Conservation (phyloP, 2,329 filamentous ascomycete species). For the Hypoxylon sp. region DNA sequence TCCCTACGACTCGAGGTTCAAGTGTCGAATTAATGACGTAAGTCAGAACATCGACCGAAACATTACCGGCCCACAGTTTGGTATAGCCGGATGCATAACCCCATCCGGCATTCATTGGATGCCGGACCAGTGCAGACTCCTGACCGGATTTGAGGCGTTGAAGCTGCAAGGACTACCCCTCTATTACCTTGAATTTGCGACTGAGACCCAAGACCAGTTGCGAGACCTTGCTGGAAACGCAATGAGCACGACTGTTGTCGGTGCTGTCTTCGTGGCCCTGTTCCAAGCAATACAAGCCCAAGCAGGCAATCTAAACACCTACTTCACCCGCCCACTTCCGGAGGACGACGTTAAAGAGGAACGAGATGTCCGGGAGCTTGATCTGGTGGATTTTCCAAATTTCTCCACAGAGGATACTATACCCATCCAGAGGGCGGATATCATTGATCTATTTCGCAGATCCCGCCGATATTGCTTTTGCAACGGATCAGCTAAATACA, state of each 20-base stretch:
- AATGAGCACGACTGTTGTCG: conserved; percentile 82
- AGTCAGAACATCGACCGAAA: conserved; percentile 81
- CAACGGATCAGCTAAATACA: conserved; percentile 53
- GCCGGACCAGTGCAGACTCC: conserved; percentile 70
- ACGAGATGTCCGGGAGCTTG: background rate
- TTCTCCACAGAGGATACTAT: conserved; percentile 20
- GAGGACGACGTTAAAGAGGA: background rate
- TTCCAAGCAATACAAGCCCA: conserved; percentile 60
- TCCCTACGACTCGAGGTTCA: conserved; percentile 65
- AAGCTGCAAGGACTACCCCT: conserved; percentile 78
- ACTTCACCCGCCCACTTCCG: background rate
- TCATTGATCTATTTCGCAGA: conserved; percentile 36
- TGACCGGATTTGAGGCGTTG: conserved; percentile 75
- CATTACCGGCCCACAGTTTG: conserved; percentile 62
- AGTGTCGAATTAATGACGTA: conserved; percentile 70
- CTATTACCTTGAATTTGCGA: conserved; percentile 72
- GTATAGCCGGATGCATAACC: conserved; percentile 77
- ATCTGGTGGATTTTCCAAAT: background rate
- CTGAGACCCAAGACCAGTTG: conserved; percentile 72
- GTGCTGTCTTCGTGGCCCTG: conserved; percentile 71
- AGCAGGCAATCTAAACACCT: background rate
- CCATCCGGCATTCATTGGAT: conserved; percentile 74
- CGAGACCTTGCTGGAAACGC: conserved; percentile 84
- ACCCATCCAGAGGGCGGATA: conserved; percentile 14
- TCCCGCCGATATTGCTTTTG: conserved; percentile 57